Percentiles rank a stretch among this genome's conserved stretches.
Conservation (phyloP, 352 stramenopile species). For the Phytopythium vexans region DNA sequence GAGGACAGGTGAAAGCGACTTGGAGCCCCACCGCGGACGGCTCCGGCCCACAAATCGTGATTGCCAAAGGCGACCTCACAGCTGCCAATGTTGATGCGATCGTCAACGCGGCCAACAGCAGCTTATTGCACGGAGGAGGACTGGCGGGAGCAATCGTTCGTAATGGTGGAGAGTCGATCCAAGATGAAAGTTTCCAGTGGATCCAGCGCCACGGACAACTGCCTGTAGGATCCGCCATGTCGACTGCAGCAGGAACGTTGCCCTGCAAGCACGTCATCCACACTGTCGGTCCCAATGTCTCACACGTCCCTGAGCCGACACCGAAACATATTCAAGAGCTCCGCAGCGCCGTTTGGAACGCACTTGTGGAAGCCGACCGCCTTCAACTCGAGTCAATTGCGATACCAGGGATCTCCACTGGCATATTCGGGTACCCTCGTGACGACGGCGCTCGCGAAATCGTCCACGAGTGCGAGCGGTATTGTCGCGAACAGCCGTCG, state of each 20-base stretch:
- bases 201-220: conserved; percentile 18
- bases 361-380: conserved; percentile 26
- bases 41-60: conserved; percentile 19
- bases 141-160: conserved; percentile 28
- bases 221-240: conserved; percentile 28
- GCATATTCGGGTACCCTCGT: conserved; percentile 44
- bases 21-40: too few species aligned
- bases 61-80: conserved; percentile 41
- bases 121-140: conserved; percentile 31
- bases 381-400: conserved; percentile 29
- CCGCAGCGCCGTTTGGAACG: conserved; percentile 30
- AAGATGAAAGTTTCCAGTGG: conserved; percentile 29
- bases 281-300: conserved; percentile 31
- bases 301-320: conserved; percentile 10
- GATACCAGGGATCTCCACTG: conserved; percentile 42
- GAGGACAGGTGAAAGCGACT: too few species aligned
- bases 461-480: conserved; percentile 23
- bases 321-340: conserved; percentile 21
- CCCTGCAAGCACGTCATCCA: conserved; percentile 44
- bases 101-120: conserved; percentile 39
- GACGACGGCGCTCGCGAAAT: conserved; percentile 36
- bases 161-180: conserved; percentile 22
- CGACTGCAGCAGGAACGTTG: conserved; percentile 24
- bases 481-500: conserved; percentile 12
- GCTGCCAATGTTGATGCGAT: conserved; percentile 31